Percentiles rank a stretch among this genome's conserved stretches.
Evolutionary conservation across 2,329 filamentous ascomycete genomes (phyloP).

Genomic region (Tolypocladium tropicale): DNA sequence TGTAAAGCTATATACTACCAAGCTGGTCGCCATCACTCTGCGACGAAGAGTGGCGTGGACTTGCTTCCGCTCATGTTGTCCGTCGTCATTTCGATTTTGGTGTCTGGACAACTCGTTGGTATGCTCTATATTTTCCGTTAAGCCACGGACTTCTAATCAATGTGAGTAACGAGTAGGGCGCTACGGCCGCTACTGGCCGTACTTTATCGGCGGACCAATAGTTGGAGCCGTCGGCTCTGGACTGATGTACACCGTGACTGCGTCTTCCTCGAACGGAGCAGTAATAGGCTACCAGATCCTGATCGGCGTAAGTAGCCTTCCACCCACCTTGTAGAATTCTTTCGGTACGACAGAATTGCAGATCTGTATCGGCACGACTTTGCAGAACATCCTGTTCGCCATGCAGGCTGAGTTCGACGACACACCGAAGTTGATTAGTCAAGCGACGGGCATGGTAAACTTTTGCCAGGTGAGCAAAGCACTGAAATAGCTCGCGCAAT

Average conservation of each 20-base stretch:
- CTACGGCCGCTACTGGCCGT: not conserved
- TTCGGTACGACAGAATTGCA: not conserved
- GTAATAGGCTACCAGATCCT: not conserved
- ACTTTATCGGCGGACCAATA: not conserved
- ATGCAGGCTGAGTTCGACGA: not conserved
- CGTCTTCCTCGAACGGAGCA: not conserved
- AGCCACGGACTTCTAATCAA: not conserved
- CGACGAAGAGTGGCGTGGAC: not conserved
- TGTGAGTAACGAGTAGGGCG: not conserved
- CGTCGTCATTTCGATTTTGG: not conserved
- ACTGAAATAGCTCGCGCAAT: not conserved
- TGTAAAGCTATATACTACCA: not conserved
- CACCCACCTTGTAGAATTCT: not conserved
- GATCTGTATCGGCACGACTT: not conserved
- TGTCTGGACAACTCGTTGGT: not conserved
- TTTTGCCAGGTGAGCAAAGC: not conserved
- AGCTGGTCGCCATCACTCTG: not conserved
- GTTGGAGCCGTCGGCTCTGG: not conserved
- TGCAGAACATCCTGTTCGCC: not conserved
- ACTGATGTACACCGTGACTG: not conserved
- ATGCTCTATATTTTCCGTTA: not conserved
- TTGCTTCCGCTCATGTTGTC: not conserved
- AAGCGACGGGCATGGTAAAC: not conserved
- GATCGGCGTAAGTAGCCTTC: not conserved
- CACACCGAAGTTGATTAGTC: not conserved